Evolutionary conservation across 2,329 filamentous ascomycete genomes (phyloP).

Genomic region (Aspergillus ochraceoroseus): DNA sequence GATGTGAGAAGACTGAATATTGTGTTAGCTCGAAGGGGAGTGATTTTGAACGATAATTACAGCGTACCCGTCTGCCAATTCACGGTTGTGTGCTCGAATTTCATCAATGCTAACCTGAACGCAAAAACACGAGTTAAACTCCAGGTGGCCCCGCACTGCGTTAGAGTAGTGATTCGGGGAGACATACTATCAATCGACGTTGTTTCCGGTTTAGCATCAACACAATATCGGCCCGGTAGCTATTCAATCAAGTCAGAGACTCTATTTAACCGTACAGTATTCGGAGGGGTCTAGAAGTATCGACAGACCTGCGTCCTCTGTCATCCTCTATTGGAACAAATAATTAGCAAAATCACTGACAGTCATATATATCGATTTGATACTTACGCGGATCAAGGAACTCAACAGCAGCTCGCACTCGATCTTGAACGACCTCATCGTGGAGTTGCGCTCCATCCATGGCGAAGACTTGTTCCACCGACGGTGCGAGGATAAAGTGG

Average conservation of each 20-base stretch:
- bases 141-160: not conserved
- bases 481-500: conserved; percentile 10
- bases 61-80: conserved; percentile 64
- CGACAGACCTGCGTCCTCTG: conserved; percentile 50
- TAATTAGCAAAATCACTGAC: conserved; percentile 1
- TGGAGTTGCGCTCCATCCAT: conserved; percentile 73
- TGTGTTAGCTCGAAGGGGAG: conserved; percentile 17
- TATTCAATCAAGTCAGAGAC: conserved; percentile 44
- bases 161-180: not conserved
- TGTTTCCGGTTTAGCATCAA: conserved; percentile 62
- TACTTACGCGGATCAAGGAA: conserved; percentile 85
- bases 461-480: conserved; percentile 19
- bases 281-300: conserved; percentile 1
- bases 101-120: conserved; percentile 74
- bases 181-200: conserved; percentile 52
- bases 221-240: conserved; percentile 86
- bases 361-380: not conserved
- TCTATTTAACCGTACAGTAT: not conserved
- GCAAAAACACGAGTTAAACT: conserved; percentile 6
- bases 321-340: conserved; percentile 47
- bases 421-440: conserved; percentile 79
- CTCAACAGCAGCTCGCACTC: conserved; percentile 80
- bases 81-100: conserved; percentile 77
- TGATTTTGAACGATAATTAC: not conserved
- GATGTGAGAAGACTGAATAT: conserved; percentile 61